A percentile compares a stretch with the other conserved stretches of the same genome.
phyloP scores from a whole-genome alignment of 345 rosid genomes.

The Citrus glauca region DNA sequence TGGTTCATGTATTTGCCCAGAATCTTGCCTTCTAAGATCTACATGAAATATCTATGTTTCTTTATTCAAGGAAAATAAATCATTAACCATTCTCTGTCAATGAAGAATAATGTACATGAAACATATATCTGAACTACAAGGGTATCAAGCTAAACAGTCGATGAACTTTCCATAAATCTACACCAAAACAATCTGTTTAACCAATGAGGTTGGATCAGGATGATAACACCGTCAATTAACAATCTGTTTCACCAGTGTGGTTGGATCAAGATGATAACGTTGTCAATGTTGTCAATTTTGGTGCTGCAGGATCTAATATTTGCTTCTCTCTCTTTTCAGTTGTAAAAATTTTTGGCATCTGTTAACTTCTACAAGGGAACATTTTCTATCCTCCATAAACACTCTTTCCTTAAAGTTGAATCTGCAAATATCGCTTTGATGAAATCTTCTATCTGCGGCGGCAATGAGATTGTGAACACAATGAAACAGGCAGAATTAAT shows the following conservation, averaged over 20 bases:
- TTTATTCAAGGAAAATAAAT: too few relatives aligned
- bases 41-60: too few relatives aligned
- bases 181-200: background rate
- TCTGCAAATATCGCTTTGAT: slow-evolving; percentile 84
- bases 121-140: background rate
- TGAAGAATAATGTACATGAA: background rate
- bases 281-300: background rate
- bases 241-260: background rate
- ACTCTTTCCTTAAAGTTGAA: slow-evolving; percentile 85
- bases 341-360: background rate
- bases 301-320: background rate
- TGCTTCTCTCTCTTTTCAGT: background rate
- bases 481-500: background rate
- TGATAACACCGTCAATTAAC: background rate
- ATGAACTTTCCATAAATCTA: background rate
- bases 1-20: background rate
- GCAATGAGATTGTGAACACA: background rate
- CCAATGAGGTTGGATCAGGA: background rate
- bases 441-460: slow-evolving; percentile 69
- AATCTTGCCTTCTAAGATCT: too few relatives aligned
- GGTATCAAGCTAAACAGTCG: background rate
- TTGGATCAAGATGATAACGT: background rate
- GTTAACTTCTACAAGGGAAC: slow-evolving; percentile 24
- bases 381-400: slow-evolving; percentile 76
- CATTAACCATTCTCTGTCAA: too few relatives aligned